Evolutionary conservation across 176 grass and related monocot genomes (phyloP), one percentile per base, ranked within the genome.

Genomic region (Olyra latifolia): DNA sequence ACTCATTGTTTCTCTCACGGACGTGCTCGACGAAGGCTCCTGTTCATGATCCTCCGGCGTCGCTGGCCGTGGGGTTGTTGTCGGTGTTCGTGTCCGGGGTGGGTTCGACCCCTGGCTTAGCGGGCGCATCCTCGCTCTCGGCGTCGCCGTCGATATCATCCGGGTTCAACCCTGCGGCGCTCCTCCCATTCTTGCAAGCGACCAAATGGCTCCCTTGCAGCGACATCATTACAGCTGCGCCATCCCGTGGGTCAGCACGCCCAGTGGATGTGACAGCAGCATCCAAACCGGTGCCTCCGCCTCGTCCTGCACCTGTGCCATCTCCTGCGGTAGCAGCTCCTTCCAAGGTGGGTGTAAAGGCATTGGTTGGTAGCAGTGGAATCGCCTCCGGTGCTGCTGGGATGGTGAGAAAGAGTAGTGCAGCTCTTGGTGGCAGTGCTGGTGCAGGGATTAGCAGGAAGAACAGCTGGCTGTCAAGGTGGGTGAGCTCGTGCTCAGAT

Each of bases 161-260:
- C 50, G 77, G 80, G 28, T 79, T 95, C 82, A 93, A 93, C 39
- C 90, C 96, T 5, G 84, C 90, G 8, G 80, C 92, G 30, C 76
- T 95, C 22, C 81, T 99, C 24, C 96, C 96, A 6, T 93, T 95
- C 78, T 65, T 95, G 68, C 92, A 93, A 83, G 78, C 86, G 8
- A 89, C 74, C 55, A 99, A 95, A 62, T 95, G 96, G 96, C 86
- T 98, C 19, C 92, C 96, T 3, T 98, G 96, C 61, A 91, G 86
- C 12, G 96, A 95, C 53, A 77, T 83, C 67, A 52, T 88, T 67
- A 53, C 78, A 10, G 84, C 81, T 0, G 69, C 75, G 11, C 39
- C 90, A 0, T 75, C 76, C 17, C 66, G 80, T 23, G 78, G 59
- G 15, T 80, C 63, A 8, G 83, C 27, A 16, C 76, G 91, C 29